Evolutionary conservation across 2,329 filamentous ascomycete genomes (phyloP), one percentile per base, ranked within the genome.

Genomic region (Bimuria novae-zelandiae): DNA sequence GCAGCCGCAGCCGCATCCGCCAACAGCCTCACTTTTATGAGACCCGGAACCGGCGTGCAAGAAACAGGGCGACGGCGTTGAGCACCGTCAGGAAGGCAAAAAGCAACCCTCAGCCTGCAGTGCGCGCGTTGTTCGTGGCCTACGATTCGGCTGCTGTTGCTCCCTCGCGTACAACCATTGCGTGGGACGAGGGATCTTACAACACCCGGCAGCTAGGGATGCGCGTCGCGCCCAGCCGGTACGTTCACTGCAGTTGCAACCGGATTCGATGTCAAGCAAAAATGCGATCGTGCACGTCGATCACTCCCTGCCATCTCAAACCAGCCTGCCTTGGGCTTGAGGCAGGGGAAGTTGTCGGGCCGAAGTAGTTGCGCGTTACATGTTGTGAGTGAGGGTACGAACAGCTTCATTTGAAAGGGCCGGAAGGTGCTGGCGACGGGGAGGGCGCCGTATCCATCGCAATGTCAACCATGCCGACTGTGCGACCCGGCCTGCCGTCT

Each of bases 11-110:
- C 61, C 60, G 57, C 41, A 41, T 47, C 46, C 40, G 56, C 63
- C 59, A 59, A 46, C 57, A 66, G 67, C 66, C 66, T 70, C 66
- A 70, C 66, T 69, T 69, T 46, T 62, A 60, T 48, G 22, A 35
- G 11, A 16, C 19, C 46, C 46, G 36, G 48, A 21, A 50, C 27
- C 37, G 48, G 12, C 32, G 33, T 19, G 22, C 29, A 35, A 53
- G 63, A 61, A 57, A 52, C 62, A 68, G 63, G 65, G 67, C 67
- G 67, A 63, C 55, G 61, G 57, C 43, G 40, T 56, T 52, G 51
- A 52, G 52, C 37, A 22, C 21, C 27, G n/a, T 36, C 19, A 10
- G 10, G 33, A 40, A 11, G 49, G 19, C 32, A 52, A 52, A 41
- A 52, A 8, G 49, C 43, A 43, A 30, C 27, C 41, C 23, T 30